Evolutionary conservation across 148 eudicot species (phyloP).

Genomic region (Polygonum maritimum): DNA sequence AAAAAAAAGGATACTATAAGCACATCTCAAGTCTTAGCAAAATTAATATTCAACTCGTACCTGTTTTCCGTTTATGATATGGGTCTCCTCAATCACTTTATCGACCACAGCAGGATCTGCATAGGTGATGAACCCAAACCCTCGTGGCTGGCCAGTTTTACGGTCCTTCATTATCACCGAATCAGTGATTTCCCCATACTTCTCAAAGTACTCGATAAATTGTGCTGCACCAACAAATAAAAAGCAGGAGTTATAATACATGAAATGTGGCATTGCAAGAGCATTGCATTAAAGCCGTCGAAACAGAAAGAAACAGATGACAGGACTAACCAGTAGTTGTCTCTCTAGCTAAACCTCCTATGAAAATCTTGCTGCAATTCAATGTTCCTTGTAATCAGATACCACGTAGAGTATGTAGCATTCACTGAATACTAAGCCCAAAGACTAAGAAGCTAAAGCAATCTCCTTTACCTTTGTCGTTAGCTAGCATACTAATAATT

Average conservation of each 20-base stretch:
- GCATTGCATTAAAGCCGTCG: not conserved
- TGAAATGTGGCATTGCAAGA: not conserved
- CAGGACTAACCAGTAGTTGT: slow-evolving; percentile 59
- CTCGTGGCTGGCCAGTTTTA: slow-evolving; percentile 49
- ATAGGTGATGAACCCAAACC: slow-evolving; percentile 59
- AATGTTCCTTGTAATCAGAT: slow-evolving; percentile 12
- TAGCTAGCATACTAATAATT: slow-evolving; percentile 3
- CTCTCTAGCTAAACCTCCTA: slow-evolving; percentile 31
- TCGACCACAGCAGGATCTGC: slow-evolving; percentile 55
- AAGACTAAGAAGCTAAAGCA: slow-evolving; percentile 10
- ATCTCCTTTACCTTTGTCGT: not conserved
- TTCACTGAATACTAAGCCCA: slow-evolving; percentile 5
- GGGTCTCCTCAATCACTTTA: slow-evolving; percentile 41
- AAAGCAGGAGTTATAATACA: slow-evolving; percentile 5
- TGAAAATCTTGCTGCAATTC: slow-evolving; percentile 43
- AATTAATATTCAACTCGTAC: slow-evolving; percentile 17
- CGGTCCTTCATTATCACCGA: slow-evolving; percentile 62
- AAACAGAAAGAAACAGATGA: slow-evolving; percentile 5
- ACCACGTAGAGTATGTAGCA: slow-evolving; percentile 5
- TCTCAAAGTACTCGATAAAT: slow-evolving; percentile 51
- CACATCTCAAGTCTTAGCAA: not conserved
- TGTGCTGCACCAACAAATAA: slow-evolving; percentile 29
- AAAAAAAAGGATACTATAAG: not conserved
- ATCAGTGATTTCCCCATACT: slow-evolving; percentile 55
- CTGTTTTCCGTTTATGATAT: slow-evolving; percentile 50